Evolutionary conservation across 352 stramenopile genomes (phyloP).

Genomic region (Thraustotheca clavata): DNA sequence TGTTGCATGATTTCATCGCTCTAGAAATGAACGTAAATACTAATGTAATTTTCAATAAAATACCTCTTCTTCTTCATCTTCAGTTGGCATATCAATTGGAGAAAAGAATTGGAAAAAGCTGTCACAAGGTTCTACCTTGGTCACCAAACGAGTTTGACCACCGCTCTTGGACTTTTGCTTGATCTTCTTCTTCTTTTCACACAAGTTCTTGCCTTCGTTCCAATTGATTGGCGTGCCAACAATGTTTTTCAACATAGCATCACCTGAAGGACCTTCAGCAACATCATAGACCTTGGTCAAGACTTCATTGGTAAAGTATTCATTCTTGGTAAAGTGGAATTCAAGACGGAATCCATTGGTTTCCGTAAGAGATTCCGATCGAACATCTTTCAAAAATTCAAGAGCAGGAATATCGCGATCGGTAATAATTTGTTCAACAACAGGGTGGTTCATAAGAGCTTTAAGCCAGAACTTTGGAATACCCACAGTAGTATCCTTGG

Average conservation of each 20-base stretch:
- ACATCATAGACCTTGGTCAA: conserved; percentile 84
- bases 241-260: conserved; percentile 74
- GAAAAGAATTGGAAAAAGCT: conserved; percentile 86
- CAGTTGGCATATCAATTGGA: conserved; percentile 74
- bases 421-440: conserved; percentile 66
- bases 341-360: conserved; percentile 83
- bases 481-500: conserved; percentile 43
- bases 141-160: conserved; percentile 63
- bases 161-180: conserved; percentile 78
- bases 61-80: conserved; percentile 70
- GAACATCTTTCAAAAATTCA: conserved; percentile 66
- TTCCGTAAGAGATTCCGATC: conserved; percentile 62
- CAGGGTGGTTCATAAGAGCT: conserved; percentile 79
- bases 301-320: conserved; percentile 67
- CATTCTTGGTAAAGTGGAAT: conserved; percentile 73
- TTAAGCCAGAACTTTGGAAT: conserved; percentile 81
- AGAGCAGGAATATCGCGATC: conserved; percentile 73
- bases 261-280: conserved; percentile 65
- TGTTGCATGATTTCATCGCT: conserved; percentile 83
- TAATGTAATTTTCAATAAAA: conserved; percentile 24
- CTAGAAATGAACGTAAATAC: conserved; percentile 28
- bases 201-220: conserved; percentile 78
- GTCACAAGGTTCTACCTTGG: conserved; percentile 69
- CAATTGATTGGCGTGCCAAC: conserved; percentile 65
- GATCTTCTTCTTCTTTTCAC: conserved; percentile 80